Percentiles rank a stretch among this genome's conserved stretches.
Evolutionary conservation across 805 yeast species (phyloP).

Genomic region (Zygotorulaspora danielsina): DNA sequence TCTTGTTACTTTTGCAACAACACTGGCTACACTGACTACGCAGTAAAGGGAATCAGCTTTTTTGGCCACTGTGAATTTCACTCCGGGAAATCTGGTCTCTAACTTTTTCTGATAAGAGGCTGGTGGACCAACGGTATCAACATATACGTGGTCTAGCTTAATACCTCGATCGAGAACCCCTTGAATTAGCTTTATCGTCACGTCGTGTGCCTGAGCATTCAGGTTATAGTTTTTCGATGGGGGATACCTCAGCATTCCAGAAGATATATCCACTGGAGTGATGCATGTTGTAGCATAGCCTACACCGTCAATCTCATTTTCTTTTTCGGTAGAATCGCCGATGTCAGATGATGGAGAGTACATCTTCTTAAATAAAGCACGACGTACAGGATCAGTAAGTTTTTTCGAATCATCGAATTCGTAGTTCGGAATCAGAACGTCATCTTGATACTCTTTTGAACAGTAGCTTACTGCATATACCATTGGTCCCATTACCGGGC

Average conservation of each 20-base stretch:
- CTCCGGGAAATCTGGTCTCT: conserved; percentile 58
- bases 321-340: conserved; percentile 20
- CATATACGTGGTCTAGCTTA: conserved; percentile 65
- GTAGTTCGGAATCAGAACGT: conserved; percentile 47
- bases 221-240: conserved; percentile 53
- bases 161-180: conserved; percentile 60
- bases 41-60: conserved; percentile 94
- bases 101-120: conserved; percentile 73
- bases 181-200: conserved; percentile 76
- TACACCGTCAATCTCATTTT: conserved; percentile 49
- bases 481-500: conserved; percentile 98
- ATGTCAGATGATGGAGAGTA: conserved; percentile 35
- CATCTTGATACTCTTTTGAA: conserved; percentile 45
- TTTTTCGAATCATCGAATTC: conserved; percentile 95
- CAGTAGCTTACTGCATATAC: conserved; percentile 89
- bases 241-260: conserved; percentile 76
- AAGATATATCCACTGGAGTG: conserved; percentile 81
- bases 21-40: conserved; percentile 89
- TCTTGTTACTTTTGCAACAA: conserved; percentile 94
- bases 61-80: conserved; percentile 78
- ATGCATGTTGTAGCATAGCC: conserved; percentile 88
- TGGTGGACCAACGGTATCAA: conserved; percentile 98
- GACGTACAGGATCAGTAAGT: conserved; percentile 66
- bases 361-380: conserved; percentile 54
- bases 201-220: conserved; percentile 95